Evolutionary conservation across 768 basidiomycete species (phyloP).

Genomic region (Suillus paluster): DNA sequence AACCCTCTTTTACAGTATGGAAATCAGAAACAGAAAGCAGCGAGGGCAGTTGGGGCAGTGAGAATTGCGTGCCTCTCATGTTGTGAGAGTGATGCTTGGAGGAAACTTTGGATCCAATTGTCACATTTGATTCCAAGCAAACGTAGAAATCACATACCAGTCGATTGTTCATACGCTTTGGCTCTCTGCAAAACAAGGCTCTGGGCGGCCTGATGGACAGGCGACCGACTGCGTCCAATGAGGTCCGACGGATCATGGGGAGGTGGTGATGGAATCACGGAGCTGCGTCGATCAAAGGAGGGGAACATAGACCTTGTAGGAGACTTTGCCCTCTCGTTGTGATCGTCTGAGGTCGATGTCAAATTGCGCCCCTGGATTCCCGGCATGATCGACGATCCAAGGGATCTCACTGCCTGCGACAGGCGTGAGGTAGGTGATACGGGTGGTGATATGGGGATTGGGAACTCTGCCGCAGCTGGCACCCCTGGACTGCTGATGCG

Average conservation of each 20-base stretch:
- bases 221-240: slow-evolving; percentile 12
- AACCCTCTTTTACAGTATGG: slow-evolving; percentile 10
- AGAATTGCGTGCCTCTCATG: slow-evolving; percentile 39
- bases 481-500: slow-evolving; percentile 23
- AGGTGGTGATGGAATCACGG: slow-evolving; percentile 8
- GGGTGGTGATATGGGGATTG: slow-evolving; percentile 17
- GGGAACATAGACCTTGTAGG: slow-evolving; percentile 13
- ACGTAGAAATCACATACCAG: slow-evolving; percentile 15
- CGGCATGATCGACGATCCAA: slow-evolving; percentile 32
- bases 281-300: slow-evolving; percentile 20
- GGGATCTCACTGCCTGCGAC: slow-evolving; percentile 21
- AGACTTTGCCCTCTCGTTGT: slow-evolving; percentile 16
- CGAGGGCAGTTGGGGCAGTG: slow-evolving; percentile 48
- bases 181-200: slow-evolving; percentile 37
- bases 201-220: slow-evolving; percentile 18
- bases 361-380: slow-evolving; percentile 18
- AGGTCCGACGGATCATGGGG: slow-evolving; percentile 13
- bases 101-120: slow-evolving; percentile 1
- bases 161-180: slow-evolving; percentile 31
- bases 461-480: slow-evolving; percentile 25
- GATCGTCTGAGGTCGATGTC: slow-evolving; percentile 10
- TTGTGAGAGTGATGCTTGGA: neutral
- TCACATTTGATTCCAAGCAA: neutral
- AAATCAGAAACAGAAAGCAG: slow-evolving; percentile 35
- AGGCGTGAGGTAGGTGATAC: slow-evolving; percentile 23